phyloP scores from a whole-genome alignment of 1,284 basidiomycete species.

The Earliella scabrosa region DNA sequence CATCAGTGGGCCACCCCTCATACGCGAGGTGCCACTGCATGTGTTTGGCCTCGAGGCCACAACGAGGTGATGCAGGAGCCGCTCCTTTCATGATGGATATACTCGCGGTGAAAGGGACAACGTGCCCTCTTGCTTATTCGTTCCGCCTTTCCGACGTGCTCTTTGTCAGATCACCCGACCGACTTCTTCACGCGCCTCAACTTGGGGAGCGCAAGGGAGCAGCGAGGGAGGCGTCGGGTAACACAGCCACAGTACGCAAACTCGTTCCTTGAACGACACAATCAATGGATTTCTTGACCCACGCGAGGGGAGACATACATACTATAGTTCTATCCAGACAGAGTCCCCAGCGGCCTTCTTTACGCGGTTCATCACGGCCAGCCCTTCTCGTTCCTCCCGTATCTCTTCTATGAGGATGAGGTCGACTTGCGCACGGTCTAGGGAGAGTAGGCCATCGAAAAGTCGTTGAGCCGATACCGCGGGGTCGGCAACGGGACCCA shows the following conservation, averaged over 20 bases:
- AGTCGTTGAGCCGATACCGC: constrained; percentile 79
- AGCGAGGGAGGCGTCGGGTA: no score
- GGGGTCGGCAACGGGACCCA: constrained; percentile 70
- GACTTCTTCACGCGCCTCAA: background rate
- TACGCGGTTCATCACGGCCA: constrained; percentile 99
- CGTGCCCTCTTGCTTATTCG: background rate
- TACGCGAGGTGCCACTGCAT: constrained; percentile 18
- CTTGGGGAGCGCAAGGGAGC: no score
- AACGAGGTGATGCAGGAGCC: constrained; percentile 18
- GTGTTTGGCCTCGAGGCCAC: constrained; percentile 24
- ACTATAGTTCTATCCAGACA: constrained; percentile 42
- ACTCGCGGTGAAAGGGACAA: background rate
- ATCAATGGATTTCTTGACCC: no score
- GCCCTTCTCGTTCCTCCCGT: constrained; percentile 80
- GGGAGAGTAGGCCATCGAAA: constrained; percentile 86
- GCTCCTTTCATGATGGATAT: background rate
- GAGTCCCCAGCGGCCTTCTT: constrained; percentile 85
- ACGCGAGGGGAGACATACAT: background rate
- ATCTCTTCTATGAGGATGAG: constrained; percentile 91
- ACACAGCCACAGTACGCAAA: background rate
- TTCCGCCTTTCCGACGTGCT: background rate
- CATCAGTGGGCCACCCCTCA: background rate
- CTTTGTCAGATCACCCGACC: background rate
- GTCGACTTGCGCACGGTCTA: constrained; percentile 81
- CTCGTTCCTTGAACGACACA: no score